Evolutionary conservation across 768 basidiomycete species (phyloP), one percentile per base, ranked within the genome.

Genomic region (Termitomyces sp.): DNA sequence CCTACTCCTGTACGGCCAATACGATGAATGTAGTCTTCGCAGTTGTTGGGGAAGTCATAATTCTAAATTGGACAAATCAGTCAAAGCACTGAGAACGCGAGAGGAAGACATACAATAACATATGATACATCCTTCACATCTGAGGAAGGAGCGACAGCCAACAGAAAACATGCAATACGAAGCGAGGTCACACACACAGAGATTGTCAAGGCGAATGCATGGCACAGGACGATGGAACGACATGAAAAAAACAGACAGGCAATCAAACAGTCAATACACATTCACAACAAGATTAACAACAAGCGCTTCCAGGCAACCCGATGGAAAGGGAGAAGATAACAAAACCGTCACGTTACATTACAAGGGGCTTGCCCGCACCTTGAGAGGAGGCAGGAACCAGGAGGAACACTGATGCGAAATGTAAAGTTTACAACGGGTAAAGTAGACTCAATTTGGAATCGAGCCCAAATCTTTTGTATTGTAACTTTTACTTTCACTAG

Each of bases 111-210:
- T 67, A 94, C 93, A 67, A 98, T 93, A 64, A 98, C 95, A 75
- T 95, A 98, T 67, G 91, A 89, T 66, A 98, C 95, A 78, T 98
- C 95, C 89, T 98, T 98, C 76, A 98, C 95, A 81, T 97, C 96
- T 97, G 77, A 66, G 64, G 61, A 72, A 67, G 67, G 67, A 71
- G 62, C 64, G 59, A 68, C 61, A 69, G 62, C 71, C 67, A 67
- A 68, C 61, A 66, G 58, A 69, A 58, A 70, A 68, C 70, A 70
- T 70, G 65, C 68, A 67, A 68, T 68, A 72, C 67, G 66, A 72
- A 73, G 68, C 67, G 70, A 67, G 23, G 71, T 66, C 67, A 73
- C 65, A 72, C 66, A 23, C 23, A 72, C 67, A 68, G 50, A 68
- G 53, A 67, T 61, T 57, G 66, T 64, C 55, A 56, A 61, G 65